phyloP scores from a whole-genome alignment of 2,329 filamentous ascomycete species.

The Remersonia thermophila region DNA sequence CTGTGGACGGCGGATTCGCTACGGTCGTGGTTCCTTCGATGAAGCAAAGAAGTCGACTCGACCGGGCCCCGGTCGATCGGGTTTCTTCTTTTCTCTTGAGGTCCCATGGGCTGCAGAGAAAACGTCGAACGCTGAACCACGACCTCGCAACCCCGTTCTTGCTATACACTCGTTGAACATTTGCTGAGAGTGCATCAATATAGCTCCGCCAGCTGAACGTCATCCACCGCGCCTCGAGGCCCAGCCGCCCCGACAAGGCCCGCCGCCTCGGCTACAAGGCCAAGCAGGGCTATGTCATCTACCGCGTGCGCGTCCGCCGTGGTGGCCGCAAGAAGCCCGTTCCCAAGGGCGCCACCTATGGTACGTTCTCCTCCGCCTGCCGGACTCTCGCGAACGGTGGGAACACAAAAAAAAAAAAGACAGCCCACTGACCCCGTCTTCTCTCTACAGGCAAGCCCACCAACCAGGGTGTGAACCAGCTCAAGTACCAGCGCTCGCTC shows the following conservation, averaged over 20 bases:
- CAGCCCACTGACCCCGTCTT: too few species aligned
- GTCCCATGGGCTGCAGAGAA: too few species aligned
- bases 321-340: conserved; percentile 97
- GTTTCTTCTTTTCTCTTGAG: neutral
- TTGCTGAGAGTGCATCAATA: conserved; percentile 99
- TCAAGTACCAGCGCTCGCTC: conserved; percentile 99
- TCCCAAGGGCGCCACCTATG: conserved; percentile 97
- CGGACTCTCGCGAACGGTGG: too few species aligned
- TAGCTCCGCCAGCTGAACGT: conserved; percentile 99
- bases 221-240: conserved; percentile 97
- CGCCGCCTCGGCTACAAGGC: conserved; percentile 99
- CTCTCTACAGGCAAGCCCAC: conserved; percentile 79
- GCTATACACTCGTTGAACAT: conserved; percentile 99
- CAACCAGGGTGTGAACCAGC: conserved; percentile 99
- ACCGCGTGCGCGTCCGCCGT: conserved; percentile 95
- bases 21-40: conserved; percentile 9
- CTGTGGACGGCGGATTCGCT: conserved; percentile 15
- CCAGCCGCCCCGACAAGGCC: conserved; percentile 98
- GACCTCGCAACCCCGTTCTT: conserved; percentile 33
- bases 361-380: conserved; percentile 39
- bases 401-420: too few species aligned
- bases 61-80: neutral
- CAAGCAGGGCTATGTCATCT: conserved; percentile 99
- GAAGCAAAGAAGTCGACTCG: conserved; percentile 7
- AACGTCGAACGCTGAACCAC: conserved; percentile 1